phyloP scores from a whole-genome alignment of 805 yeast species.

The Yarrowia deformans region DNA sequence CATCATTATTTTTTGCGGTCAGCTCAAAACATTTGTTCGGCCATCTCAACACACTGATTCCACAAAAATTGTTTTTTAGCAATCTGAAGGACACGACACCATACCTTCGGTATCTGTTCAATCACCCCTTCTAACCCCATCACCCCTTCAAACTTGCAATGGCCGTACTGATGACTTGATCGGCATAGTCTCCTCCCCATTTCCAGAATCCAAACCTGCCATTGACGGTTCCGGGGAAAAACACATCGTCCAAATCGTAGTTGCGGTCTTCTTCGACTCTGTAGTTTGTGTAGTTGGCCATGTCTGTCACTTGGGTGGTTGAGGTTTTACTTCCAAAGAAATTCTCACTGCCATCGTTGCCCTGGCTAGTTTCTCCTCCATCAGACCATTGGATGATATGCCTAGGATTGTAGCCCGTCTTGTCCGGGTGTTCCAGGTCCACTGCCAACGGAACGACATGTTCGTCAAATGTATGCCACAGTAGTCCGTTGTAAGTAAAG shows the following conservation, averaged over 20 bases:
- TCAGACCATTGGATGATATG: constrained; percentile 15
- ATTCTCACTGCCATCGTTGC: neutral
- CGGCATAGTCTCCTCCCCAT: neutral
- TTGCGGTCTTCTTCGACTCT: neutral
- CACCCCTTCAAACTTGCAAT: too few relatives aligned
- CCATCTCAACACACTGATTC: too few relatives aligned
- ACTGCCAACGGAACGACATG: neutral
- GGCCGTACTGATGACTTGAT: neutral
- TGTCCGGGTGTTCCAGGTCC: neutral
- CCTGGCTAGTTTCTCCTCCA: neutral
- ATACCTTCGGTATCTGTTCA: too few relatives aligned
- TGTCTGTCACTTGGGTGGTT: neutral
- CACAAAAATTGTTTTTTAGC: too few relatives aligned
- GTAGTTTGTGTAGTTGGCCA: constrained; percentile 1
- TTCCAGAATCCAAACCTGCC: neutral
- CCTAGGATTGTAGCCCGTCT: neutral
- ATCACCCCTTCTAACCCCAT: too few relatives aligned
- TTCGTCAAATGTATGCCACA: constrained; percentile 9
- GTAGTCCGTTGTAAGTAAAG: neutral
- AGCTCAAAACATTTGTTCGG: too few relatives aligned
- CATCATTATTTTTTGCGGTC: too few relatives aligned
- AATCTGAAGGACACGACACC: too few relatives aligned
- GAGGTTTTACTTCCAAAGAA: neutral
- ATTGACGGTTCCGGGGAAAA: neutral
- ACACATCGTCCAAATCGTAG: neutral